Percentiles rank a stretch among this genome's conserved stretches.
These are phyloP conservation scores for Cicer arietinum DNA, from an alignment of 306 rosid species.

Conservation along the genomic window DNA sequence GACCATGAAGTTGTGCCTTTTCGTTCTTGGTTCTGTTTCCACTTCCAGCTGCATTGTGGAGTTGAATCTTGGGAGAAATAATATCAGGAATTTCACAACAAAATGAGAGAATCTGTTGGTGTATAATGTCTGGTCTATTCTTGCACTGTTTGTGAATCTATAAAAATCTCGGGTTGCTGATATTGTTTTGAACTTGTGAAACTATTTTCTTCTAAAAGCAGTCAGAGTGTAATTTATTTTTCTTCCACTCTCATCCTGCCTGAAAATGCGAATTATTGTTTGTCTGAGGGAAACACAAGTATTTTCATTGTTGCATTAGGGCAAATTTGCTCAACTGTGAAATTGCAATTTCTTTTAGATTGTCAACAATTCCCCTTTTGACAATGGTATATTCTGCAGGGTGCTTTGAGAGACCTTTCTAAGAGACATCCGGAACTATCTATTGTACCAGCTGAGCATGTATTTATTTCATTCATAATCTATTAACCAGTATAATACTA, in stretches of 20 bases:
- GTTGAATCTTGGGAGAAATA: not conserved
- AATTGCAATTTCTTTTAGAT: conserved; percentile 15
- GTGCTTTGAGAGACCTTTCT: conserved; percentile 81
- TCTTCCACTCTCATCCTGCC: not conserved
- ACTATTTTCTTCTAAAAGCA: conserved; percentile 15
- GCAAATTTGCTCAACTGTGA: conserved; percentile 32
- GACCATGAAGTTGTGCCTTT: conserved; percentile 11
- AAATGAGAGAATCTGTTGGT: conserved; percentile 9
- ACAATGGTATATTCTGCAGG: conserved; percentile 59
- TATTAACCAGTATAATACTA: conserved; percentile 22
- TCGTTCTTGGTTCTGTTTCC: conserved; percentile 1
- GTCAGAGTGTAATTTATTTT: conserved; percentile 1
- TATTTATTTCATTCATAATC: conserved; percentile 41
- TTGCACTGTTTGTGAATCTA: conserved; percentile 8
- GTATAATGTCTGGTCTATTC: conserved; percentile 11
- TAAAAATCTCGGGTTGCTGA: conserved; percentile 30
- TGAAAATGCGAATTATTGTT: not conserved
- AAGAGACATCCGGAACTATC: conserved; percentile 70
- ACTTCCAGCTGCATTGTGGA: conserved; percentile 27
- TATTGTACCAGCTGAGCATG: conserved; percentile 59
- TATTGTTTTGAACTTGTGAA: conserved; percentile 23
- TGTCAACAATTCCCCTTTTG: conserved; percentile 29
- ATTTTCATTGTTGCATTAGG: conserved; percentile 13
- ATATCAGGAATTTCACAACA: not conserved
- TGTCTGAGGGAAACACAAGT: not conserved